phyloP scores from a whole-genome alignment of 805 yeast species.

The Lachancea fermentati region DNA sequence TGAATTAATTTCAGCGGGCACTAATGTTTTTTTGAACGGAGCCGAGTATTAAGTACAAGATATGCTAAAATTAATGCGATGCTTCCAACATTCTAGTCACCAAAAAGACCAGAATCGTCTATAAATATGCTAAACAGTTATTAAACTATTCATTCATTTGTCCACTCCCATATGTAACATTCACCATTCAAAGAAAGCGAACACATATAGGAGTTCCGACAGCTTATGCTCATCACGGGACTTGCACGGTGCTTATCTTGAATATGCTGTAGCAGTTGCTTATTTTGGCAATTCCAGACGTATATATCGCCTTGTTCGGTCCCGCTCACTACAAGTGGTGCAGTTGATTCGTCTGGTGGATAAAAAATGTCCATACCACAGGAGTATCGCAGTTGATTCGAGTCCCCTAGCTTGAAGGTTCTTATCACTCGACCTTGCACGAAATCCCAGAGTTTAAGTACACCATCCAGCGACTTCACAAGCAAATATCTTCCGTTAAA shows the following conservation, averaged over 20 bases:
- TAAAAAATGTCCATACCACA: slow-evolving; percentile 29
- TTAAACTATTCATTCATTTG: neutral
- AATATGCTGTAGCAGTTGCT: slow-evolving; percentile 16
- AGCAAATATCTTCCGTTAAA: slow-evolving; percentile 77
- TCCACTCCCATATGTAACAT: slow-evolving; percentile 27
- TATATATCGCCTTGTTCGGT: slow-evolving; percentile 24
- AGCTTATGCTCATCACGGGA: slow-evolving; percentile 25
- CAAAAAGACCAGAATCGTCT: neutral
- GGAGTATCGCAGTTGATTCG: slow-evolving; percentile 16
- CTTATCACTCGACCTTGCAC: slow-evolving; percentile 75
- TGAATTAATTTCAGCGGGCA: neutral
- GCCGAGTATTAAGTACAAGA: no score
- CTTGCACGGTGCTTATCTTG: slow-evolving; percentile 13
- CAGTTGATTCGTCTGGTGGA: slow-evolving; percentile 12
- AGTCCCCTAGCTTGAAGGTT: slow-evolving; percentile 39
- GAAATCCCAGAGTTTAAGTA: slow-evolving; percentile 79
- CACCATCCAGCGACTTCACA: slow-evolving; percentile 77
- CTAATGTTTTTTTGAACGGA: neutral
- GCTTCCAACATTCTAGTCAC: no score
- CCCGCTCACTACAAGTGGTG: slow-evolving; percentile 27
- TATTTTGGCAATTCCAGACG: slow-evolving; percentile 24
- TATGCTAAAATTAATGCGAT: no score
- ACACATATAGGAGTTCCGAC: slow-evolving; percentile 16
- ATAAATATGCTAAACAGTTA: no score
- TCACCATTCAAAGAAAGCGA: slow-evolving; percentile 26